These are phyloP conservation scores for Neurospora tetraspora DNA, from an alignment of 495 filamentous ascomycete genomes.

Conservation along the genomic window DNA sequence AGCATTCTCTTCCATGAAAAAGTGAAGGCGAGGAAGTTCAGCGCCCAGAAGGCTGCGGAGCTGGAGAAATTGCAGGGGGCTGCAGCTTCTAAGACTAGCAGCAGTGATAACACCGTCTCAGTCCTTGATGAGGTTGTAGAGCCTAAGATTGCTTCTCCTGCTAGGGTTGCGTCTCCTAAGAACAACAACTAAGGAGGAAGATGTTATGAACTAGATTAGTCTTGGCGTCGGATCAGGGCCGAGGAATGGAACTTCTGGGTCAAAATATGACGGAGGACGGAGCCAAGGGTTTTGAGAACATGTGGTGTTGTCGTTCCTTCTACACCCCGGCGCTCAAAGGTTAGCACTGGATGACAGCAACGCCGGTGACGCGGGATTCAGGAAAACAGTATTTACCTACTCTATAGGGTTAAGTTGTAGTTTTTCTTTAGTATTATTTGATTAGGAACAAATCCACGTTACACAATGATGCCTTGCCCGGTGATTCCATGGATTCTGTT, in stretches of 20 bases:
- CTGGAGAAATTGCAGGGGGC: background rate
- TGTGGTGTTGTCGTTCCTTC: background rate
- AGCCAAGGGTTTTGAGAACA: background rate
- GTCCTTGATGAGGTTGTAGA: background rate
- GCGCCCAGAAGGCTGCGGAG: conserved; percentile 2
- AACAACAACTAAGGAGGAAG: background rate
- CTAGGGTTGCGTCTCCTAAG: background rate
- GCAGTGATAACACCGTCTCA: background rate
- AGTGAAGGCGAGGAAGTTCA: conserved; percentile 38
- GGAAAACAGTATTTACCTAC: background rate
- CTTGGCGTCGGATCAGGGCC: background rate
- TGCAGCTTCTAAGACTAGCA: background rate
- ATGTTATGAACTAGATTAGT: background rate
- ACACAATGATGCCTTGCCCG: background rate
- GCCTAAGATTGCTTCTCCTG: background rate
- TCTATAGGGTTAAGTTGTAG: background rate
- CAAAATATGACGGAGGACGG: background rate
- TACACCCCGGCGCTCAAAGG: background rate
- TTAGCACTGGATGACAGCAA: background rate
- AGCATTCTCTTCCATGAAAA: conserved; percentile 47
- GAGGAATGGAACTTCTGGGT: background rate
- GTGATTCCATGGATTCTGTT: background rate
- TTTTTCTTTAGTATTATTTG: background rate
- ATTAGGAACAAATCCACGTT: background rate
- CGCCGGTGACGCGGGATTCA: background rate